Evolutionary conservation across 2,329 filamentous ascomycete species (phyloP).

Genomic region (Cordyceps fumosorosea): DNA sequence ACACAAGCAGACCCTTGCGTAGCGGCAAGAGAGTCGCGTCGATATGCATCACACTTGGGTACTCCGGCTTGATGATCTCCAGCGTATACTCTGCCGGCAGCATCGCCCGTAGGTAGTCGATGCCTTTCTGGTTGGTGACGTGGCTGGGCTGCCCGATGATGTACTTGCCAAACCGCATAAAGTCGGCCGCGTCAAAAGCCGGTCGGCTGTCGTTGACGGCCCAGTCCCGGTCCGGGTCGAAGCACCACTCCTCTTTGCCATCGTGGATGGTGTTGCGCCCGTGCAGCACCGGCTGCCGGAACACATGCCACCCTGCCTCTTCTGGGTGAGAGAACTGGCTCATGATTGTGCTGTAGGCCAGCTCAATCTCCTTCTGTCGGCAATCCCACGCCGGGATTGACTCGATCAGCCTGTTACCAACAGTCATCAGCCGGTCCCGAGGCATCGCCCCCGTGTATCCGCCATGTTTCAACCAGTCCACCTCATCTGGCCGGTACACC

Average conservation of each 20-base stretch:
- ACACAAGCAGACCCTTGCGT: constrained; percentile 22
- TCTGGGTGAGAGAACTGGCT: not conserved
- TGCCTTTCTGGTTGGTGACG: constrained; percentile 5
- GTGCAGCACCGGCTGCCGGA: not conserved
- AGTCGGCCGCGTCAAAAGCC: constrained; percentile 9
- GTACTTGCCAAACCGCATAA: constrained; percentile 6
- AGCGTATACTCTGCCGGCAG: constrained; percentile 20
- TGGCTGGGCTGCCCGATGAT: constrained; percentile 6
- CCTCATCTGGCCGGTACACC: constrained; percentile 20
- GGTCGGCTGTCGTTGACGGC: constrained; percentile 6
- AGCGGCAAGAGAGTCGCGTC: constrained; percentile 26
- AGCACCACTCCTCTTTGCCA: not conserved
- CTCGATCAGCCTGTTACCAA: constrained; percentile 26
- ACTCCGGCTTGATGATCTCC: constrained; percentile 22
- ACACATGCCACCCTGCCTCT: not conserved
- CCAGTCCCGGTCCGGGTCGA: not conserved
- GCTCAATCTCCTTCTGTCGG: constrained; percentile 20
- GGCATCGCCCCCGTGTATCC: constrained; percentile 29
- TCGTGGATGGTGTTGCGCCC: constrained; percentile 3
- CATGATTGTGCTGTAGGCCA: constrained; percentile 15
- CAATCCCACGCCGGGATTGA: constrained; percentile 25
- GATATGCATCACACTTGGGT: constrained; percentile 23
- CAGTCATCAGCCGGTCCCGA: constrained; percentile 26
- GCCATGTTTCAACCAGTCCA: constrained; percentile 20
- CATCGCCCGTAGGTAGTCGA: constrained; percentile 2